Evolutionary conservation across 2,329 filamentous ascomycete species (phyloP), one percentile per base, ranked within the genome.

Genomic region (Pseudogymnoascus sp.): DNA sequence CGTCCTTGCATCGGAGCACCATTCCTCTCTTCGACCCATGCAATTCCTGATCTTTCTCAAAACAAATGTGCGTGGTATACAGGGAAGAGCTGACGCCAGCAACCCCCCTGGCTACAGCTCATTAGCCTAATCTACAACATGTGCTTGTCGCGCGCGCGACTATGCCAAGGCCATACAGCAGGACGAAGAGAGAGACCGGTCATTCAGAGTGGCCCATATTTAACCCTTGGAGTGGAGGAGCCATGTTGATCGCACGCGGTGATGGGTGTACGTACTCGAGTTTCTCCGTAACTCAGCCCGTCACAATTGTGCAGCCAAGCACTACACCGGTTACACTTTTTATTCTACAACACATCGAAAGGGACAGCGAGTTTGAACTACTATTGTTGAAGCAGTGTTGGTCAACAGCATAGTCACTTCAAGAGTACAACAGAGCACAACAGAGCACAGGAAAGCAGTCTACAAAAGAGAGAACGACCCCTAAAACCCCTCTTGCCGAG

Each of bases 121-220:
- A 25, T 57, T 57, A 57, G 51, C 51, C 51, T 57, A 57, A 57
- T 57, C 10, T 57, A 57, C 51, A 34, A 57, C 51, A 57, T 57
- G n/a, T 57, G 23, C n/a, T n/a, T 34, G 51, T 57, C 25, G 25
- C 51, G 51, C 51, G 51, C 48, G 48, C 8, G 51, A 34, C 5
- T 57, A 19, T 57, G 51, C 51, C 51, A 57, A 57, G 51, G 28
- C 51, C 51, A 10, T 34, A 57, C 51, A 31, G n/a, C 14, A 19
- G n/a, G 51, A 21, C 16, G 25, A 31, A 11, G 25, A 16, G 7
- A 25, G 25, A 8, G 16, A 34, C 19, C 28, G 19, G 51, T 28
- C 51, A 57, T 36, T 57, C 51, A 57, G n/a, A 57, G 28, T 19
- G 28, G 3, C 10, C 28, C 7, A 10, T 21, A 16, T 57, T 57